Percentiles rank a stretch among this genome's conserved stretches.
phyloP scores from a whole-genome alignment of 1,284 basidiomycete species.

The Cutaneotrichosporon cyanovorans region DNA sequence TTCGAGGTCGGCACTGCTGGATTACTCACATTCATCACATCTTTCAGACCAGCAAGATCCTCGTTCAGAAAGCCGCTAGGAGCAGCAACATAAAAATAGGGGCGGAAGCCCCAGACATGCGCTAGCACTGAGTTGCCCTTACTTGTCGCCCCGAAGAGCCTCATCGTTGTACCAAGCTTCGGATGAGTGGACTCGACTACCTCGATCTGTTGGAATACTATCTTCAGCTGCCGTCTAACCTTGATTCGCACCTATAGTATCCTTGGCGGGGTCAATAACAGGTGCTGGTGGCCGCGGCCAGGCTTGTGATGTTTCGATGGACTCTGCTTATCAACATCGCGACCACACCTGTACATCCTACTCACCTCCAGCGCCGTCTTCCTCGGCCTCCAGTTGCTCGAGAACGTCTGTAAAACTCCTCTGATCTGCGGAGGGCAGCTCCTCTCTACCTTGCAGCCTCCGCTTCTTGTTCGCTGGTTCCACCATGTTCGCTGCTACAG shows the following conservation, averaged over 20 bases:
- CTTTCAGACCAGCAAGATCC: conserved; percentile 59
- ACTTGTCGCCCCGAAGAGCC: conserved; percentile 84
- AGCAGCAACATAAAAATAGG: conserved; percentile 82
- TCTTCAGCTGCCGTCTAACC: neutral
- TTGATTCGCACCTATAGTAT: conserved; percentile 54
- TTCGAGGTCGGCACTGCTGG: neutral
- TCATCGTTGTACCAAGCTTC: conserved; percentile 53
- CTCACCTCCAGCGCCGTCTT: conserved; percentile 47
- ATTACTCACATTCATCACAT: conserved; percentile 66
- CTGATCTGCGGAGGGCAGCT: conserved; percentile 13
- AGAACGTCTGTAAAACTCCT: conserved; percentile 69
- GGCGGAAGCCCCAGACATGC: conserved; percentile 69
- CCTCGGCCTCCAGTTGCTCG: conserved; percentile 63
- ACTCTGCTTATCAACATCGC: conserved; percentile 17
- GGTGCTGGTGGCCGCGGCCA: conserved; percentile 68
- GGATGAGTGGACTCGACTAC: conserved; percentile 64
- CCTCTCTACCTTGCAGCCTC: conserved; percentile 20
- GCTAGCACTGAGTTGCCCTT: conserved; percentile 79
- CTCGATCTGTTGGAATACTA: conserved; percentile 85
- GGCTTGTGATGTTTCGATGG: conserved; percentile 50
- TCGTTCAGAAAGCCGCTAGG: conserved; percentile 69
- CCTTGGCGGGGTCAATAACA: conserved; percentile 54
- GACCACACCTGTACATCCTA: neutral
- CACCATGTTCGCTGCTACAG: conserved; percentile 10
- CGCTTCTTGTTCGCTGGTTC: conserved; percentile 34